Base-by-base conservation (phyloP, 1,284 basidiomycete genomes). In the Marasmius oreades region DNA sequence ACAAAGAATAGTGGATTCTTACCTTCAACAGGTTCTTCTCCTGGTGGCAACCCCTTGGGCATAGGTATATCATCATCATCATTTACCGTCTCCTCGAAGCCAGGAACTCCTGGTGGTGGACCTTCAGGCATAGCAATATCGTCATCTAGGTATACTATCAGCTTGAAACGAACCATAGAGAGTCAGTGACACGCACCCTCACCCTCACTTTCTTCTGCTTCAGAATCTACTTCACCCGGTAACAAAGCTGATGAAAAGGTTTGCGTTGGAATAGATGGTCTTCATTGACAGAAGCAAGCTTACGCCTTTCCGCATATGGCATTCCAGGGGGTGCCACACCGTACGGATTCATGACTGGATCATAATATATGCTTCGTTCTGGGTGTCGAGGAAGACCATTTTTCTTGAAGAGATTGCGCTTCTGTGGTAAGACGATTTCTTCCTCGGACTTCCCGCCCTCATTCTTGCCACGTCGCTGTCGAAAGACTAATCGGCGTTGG, bases 321-420 rank as follows among this genome's bases (percentile, higher is more conserved):
- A 97, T 93, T 7, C 95, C 95, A 8, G 95, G 95, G 20, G 95
- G 95, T 20, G 95, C 86, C n/a, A 94, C 92, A 24, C 95, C 95
- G 68, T 82, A 95, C 6, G 94, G 93, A 69, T 98, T 98, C 82
- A 96, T 89, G 52, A 93, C 81, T 34, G 91, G 82, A 64, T 98
- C 92, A 71, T 94, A 98, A 70, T 98, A 98, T 43, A 95, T 78
- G 71, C 92, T 95, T 63, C 92, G 79, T 66, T 92, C 92, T 12
- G 93, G 93, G 72, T 93, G 90, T 55, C 87, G 77, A 53, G 92
- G 87, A 51, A 92, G 79, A 16, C 92, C 92, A 67, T 88, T 83
- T 68, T 90, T 88, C 65, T 90, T 83, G 73, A 92, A 94, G 24
- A 90, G 66, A 52, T 85, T 86, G 55, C 87, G 74, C 62, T 80